Conservation (phyloP, 2,329 filamentous ascomycete species). For the Ascomycota sp. region DNA sequence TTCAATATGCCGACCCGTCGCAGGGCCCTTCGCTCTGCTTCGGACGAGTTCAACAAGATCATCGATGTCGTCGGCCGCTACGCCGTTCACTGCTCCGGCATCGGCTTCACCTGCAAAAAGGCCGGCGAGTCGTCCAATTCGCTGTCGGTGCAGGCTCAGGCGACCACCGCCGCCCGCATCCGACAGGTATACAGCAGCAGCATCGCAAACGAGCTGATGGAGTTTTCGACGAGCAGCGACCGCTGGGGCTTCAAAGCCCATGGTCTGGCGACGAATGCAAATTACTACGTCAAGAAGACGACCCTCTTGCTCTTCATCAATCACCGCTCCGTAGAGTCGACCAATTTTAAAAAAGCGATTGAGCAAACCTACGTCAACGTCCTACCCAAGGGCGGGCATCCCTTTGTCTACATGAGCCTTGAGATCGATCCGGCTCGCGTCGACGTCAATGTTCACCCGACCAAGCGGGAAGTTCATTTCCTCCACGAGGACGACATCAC, state of each 20-base stretch:
- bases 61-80: constrained; percentile 87
- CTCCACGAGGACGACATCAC: constrained; percentile 95
- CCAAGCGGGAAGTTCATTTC: constrained; percentile 92
- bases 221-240: constrained; percentile 49
- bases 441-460: constrained; percentile 95
- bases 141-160: constrained; percentile 56
- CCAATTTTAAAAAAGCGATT: constrained; percentile 67
- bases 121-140: constrained; percentile 71
- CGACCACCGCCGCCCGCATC: constrained; percentile 62
- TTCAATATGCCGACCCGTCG: constrained; percentile 86
- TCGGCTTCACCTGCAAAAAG: constrained; percentile 94
- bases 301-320: constrained; percentile 88
- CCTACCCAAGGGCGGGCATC: constrained; percentile 81
- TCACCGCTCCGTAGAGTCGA: constrained; percentile 80
- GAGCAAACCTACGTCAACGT: constrained; percentile 81
- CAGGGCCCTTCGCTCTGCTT: constrained; percentile 71
- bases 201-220: constrained; percentile 74
- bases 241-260: constrained; percentile 70
- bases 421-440: constrained; percentile 84
- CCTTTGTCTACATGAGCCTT: constrained; percentile 79
- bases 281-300: constrained; percentile 83
- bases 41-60: constrained; percentile 96
- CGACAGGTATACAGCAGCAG: constrained; percentile 70
- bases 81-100: constrained; percentile 75
- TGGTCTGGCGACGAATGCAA: constrained; percentile 77